A percentile compares a stretch with the other conserved stretches of the same genome.
phyloP scores from a whole-genome alignment of 495 filamentous ascomycete genomes.

The Chaetomium tenue region DNA sequence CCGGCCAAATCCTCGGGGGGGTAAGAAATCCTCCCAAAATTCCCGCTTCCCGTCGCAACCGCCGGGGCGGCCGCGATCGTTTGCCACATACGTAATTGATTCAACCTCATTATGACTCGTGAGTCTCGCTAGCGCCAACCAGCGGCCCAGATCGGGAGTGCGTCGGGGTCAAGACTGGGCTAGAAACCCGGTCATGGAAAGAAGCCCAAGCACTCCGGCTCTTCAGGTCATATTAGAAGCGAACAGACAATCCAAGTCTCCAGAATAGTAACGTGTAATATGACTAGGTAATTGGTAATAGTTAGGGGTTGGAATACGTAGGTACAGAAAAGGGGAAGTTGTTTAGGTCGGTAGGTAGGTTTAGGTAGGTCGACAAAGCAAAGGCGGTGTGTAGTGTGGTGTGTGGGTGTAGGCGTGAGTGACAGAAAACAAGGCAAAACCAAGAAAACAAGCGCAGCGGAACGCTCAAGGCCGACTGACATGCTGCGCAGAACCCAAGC shows the following conservation, averaged over 20 bases:
- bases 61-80: neutral
- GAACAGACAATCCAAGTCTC: no score
- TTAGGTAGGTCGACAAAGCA: neutral
- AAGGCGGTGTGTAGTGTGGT: neutral
- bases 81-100: neutral
- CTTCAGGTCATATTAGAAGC: neutral
- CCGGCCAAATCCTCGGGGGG: neutral
- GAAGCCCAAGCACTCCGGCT: neutral
- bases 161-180: neutral
- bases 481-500: conserved; percentile 2
- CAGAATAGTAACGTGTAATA: neutral
- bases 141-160: neutral
- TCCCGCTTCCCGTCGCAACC: neutral
- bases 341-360: conserved; percentile 1
- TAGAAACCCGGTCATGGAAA: neutral
- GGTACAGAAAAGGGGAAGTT: neutral
- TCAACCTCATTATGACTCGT: neutral
- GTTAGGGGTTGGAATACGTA: neutral
- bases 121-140: neutral
- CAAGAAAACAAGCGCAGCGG: neutral
- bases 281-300: neutral
- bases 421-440: neutral
- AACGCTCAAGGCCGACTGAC: neutral
- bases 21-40: neutral
- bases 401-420: neutral